Base-by-base conservation (phyloP, 768 basidiomycete species). In the Mycena olivaceomarginata region DNA sequence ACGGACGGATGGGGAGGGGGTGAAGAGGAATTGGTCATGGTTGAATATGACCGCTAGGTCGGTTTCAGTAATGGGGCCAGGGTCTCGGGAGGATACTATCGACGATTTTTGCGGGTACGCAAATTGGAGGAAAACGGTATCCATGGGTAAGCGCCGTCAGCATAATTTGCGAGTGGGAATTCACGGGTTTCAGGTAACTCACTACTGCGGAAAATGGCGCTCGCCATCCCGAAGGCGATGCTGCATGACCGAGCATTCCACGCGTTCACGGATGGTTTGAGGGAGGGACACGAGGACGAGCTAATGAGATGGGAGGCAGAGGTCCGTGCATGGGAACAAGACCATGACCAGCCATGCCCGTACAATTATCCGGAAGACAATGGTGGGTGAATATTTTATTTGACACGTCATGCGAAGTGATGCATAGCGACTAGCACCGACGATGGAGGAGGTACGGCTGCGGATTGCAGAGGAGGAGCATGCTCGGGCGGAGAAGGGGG, bases 1-100 rank as follows among this genome's bases (percentile, higher is more conserved):
- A 10, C n/a, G 78, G 12, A 82, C 76, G 22, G 77, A 82, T 63
- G 82, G 82, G 1, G 82, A 83, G 60, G 80, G 71, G 3, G 74
- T 80, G 1, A 82, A 83, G 39, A 25, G 81, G 2, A 68, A 74
- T 31, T 82, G 81, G 82, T 57, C 77, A 2, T 67, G 70, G 68
- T 46, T 74, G 16, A 82, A 82, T 40, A 70, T 74, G 66, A 71
- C 70, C 13, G 78, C 72, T 15, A 56, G 67, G 13, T 79, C 77
- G n/a, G 72, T 76, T 0, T 74, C 77, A 18, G 79, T 81, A 25
- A 82, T 82, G 81, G 72, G 62, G 25, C 74, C 71, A 4, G 77
- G 79, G 1, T 65, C 65, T 8, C 67, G 79, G 0, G 51, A 72
- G 2, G 81, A 82, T 15, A 72, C 79, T 0, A 69, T 82, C 13